Conservation (phyloP, 2,329 filamentous ascomycete genomes). For the Colletotrichum camelliae region DNA sequence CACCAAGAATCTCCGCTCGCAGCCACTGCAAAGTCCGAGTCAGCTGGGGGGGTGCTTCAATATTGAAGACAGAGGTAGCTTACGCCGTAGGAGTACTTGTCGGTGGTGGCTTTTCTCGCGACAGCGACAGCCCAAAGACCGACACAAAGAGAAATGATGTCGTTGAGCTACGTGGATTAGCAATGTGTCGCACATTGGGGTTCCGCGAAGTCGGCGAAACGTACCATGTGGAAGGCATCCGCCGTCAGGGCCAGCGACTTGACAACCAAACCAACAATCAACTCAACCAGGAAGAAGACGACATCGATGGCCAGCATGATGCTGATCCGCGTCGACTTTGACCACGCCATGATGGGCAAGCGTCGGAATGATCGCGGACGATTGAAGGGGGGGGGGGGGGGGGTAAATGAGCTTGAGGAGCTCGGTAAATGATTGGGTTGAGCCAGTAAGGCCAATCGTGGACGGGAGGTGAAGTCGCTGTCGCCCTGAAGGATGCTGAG, state of each 20-base stretch:
- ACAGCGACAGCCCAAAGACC: slow-evolving; percentile 95
- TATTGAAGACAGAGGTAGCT: slow-evolving; percentile 36
- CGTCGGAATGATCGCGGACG: not conserved
- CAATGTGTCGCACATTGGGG: slow-evolving; percentile 19
- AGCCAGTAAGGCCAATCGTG: not conserved
- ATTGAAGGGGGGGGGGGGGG: not conserved
- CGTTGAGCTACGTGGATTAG: slow-evolving; percentile 73
- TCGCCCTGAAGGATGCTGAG: not conserved
- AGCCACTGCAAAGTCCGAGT: slow-evolving; percentile 71
- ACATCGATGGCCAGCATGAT: slow-evolving; percentile 92
- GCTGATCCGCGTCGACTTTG: slow-evolving; percentile 90
- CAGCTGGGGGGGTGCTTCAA: not conserved
- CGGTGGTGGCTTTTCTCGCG: slow-evolving; percentile 82
- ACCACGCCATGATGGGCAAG: slow-evolving; percentile 72
- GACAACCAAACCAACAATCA: slow-evolving; percentile 84
- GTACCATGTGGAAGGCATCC: slow-evolving; percentile 97
- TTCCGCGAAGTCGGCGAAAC: slow-evolving; percentile 28
- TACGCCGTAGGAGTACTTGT: slow-evolving; percentile 94
- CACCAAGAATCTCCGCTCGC: slow-evolving; percentile 94
- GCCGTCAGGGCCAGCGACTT: slow-evolving; percentile 93
- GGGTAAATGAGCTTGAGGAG: not conserved
- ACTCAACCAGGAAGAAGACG: slow-evolving; percentile 88
- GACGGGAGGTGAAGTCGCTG: not conserved
- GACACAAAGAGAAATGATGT: slow-evolving; percentile 92
- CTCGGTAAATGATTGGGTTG: not conserved